Percentiles rank a stretch among this genome's conserved stretches.
phyloP scores from a whole-genome alignment of 208 protist genomes.

The Wallacemonas sp. region DNA sequence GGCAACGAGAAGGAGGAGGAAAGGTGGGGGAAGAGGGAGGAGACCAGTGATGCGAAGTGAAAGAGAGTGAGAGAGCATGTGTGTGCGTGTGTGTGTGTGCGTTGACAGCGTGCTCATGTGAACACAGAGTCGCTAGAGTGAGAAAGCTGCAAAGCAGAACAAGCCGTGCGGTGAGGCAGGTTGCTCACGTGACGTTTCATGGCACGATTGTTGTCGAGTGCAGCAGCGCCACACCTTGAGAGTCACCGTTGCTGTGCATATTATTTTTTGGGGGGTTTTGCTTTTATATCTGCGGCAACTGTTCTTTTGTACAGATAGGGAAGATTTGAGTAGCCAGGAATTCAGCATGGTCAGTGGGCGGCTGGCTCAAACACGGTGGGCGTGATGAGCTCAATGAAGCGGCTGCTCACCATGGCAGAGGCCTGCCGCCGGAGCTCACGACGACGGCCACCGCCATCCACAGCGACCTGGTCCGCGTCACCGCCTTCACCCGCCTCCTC shows the following conservation, averaged over 20 bases:
- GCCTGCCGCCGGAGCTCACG: constrained; percentile 40
- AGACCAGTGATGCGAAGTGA: constrained; percentile 2
- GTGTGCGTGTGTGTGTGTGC: too few species aligned
- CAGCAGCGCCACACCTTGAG: too few species aligned
- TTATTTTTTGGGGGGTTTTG: neutral
- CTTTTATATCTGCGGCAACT: neutral
- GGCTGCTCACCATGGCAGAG: constrained; percentile 72
- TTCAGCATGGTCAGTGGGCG: neutral
- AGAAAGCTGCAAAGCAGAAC: too few species aligned
- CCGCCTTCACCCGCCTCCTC: neutral
- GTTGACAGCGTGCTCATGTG: too few species aligned
- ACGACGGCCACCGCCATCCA: constrained; percentile 37
- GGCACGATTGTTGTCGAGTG: too few species aligned
- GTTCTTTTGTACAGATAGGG: neutral
- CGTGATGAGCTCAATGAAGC: constrained; percentile 69
- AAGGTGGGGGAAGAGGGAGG: neutral
- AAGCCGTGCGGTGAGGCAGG: too few species aligned
- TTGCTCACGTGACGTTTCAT: too few species aligned
- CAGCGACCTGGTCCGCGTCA: neutral
- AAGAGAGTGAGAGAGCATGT: neutral
- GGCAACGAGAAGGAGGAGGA: constrained; percentile 1
- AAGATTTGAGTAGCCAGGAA: neutral
- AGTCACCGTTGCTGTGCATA: too few species aligned
- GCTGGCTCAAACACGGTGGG: constrained; percentile 43
- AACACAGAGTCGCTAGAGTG: too few species aligned